Evolutionary conservation across 176 grass and related monocot genomes (phyloP).

Genomic region (Urochloa ruziziensis): DNA sequence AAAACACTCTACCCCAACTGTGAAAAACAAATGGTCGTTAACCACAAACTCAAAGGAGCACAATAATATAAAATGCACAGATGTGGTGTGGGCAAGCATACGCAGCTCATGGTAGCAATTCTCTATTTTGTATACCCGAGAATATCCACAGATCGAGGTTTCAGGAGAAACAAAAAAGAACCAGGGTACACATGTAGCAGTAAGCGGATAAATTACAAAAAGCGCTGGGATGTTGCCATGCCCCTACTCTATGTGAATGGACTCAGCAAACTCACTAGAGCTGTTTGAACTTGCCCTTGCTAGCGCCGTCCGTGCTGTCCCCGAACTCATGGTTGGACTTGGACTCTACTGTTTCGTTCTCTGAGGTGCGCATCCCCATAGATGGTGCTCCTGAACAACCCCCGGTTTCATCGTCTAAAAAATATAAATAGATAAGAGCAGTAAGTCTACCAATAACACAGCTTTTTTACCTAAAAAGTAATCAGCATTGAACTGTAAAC

Average conservation of each 20-base stretch:
- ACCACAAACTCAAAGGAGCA: not conserved
- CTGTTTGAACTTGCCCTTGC: conserved; percentile 29
- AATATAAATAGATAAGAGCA: not conserved
- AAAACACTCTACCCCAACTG: no score
- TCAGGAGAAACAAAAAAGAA: not conserved
- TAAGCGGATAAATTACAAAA: not conserved
- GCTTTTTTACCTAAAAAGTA: not conserved
- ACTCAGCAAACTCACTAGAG: conserved; percentile 13
- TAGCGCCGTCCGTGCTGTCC: not conserved
- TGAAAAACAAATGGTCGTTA: no score
- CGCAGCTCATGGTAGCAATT: not conserved
- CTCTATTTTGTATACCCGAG: not conserved
- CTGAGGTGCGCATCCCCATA: not conserved
- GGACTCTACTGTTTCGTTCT: not conserved
- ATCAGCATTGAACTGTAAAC: not conserved
- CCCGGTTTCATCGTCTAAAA: not conserved
- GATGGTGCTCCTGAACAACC: conserved; percentile 1
- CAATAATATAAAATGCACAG: not conserved
- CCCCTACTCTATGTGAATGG: conserved; percentile 6
- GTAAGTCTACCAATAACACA: not conserved
- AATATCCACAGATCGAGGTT: not conserved
- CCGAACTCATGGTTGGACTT: not conserved
- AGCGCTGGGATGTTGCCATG: no score
- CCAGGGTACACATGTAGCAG: not conserved
- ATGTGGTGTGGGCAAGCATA: not conserved